A percentile compares a stretch with the other conserved stretches of the same genome.
phyloP scores from a whole-genome alignment of 768 basidiomycete species.

The Galerina sulciceps region DNA sequence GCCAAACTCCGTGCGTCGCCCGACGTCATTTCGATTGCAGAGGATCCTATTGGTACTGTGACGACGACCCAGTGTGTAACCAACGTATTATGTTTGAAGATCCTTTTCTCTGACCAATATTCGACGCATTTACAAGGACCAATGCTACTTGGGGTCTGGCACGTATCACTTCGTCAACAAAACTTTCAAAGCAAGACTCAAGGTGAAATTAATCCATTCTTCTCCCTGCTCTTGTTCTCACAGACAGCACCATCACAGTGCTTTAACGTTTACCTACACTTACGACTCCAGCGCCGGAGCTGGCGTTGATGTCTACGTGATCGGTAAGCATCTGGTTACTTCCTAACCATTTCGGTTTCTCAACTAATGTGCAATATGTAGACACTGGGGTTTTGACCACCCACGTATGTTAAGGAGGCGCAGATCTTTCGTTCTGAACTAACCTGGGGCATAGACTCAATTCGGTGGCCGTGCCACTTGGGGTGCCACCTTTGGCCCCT shows the following conservation, averaged over 20 bases:
- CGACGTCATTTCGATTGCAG: slow-evolving; percentile 28
- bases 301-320: slow-evolving; percentile 46
- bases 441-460: slow-evolving; percentile 24
- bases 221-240: no score
- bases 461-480: slow-evolving; percentile 47
- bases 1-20: slow-evolving; percentile 20
- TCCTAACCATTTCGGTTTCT: not conserved
- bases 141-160: slow-evolving; percentile 33
- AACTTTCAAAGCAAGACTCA: no score
- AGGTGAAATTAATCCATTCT: no score
- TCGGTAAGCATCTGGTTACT: slow-evolving; percentile 31
- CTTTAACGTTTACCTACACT: slow-evolving; percentile 29
- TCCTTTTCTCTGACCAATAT: not conserved
- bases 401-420: slow-evolving; percentile 21
- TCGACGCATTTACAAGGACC: slow-evolving; percentile 13
- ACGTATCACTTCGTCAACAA: slow-evolving; percentile 15
- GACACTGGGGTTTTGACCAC: slow-evolving; percentile 23
- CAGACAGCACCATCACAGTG: slow-evolving; percentile 2
- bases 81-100: not conserved
- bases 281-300: slow-evolving; percentile 34
- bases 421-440: not conserved
- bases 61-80: slow-evolving; percentile 21
- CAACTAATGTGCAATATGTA: not conserved
- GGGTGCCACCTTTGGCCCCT: slow-evolving; percentile 39
- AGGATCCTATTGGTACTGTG: slow-evolving; percentile 25